Evolutionary conservation across 371 early-diverging fungal species (phyloP), one percentile per base, ranked within the genome.

Genomic region (Mucor racemosus): DNA sequence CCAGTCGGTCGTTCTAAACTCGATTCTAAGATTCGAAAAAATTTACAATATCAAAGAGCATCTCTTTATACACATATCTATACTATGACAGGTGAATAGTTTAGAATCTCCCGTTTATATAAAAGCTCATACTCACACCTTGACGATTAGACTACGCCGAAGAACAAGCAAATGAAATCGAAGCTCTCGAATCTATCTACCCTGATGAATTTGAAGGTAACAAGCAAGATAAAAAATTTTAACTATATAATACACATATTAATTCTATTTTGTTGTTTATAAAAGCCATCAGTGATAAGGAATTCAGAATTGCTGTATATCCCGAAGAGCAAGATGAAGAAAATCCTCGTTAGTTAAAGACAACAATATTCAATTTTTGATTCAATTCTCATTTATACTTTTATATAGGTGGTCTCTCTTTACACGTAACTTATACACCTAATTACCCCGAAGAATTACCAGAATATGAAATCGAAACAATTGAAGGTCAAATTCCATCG

Each of bases 181-280:
- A 97, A 74, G 95, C 93, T 15, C 89, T 97, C 55, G 86, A 90
- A 64, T 95, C 95, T 60, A 97, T 97, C 79, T 97, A 94, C 82
- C 91, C 90, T 57, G 94, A 93, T 56, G 97, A 96, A 80, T 92
- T 95, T 66, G 80, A 84, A 72, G 86, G 90, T 89, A 85, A 73
- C 55, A 9, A 57, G 15, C 38, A 38, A 40, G 6, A 26, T 5
- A 10, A 38, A 35, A 57, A 17, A 15, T 15, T 19, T 36, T 33
- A 35, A 14, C n/a, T 17, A 57, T 17, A 17, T 19, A 17, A 17
- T 48, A 33, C 34, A 3, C 26, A 26, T 26, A 3, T 33, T 41
- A 56, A n/a, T 61, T 26, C 26, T 26, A 26, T 21, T 39, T 38
- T 19, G 33, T 57, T 48, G 11, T 35, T 4, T 6, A 41, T 61